Conservation (phyloP, 176 grass and related monocot species). For the Pontederia crassipes region DNA sequence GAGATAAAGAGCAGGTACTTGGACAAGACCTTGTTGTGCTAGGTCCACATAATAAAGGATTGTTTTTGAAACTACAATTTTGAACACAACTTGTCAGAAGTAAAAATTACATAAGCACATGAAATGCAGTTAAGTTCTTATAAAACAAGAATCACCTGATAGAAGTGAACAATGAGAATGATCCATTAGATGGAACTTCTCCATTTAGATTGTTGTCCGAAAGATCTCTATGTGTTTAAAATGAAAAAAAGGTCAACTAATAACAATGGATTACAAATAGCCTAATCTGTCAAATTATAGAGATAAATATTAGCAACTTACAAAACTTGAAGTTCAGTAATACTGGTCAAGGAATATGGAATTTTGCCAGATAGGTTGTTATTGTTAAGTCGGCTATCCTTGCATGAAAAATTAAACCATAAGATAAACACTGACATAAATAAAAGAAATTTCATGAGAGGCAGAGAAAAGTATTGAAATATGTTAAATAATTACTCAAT, state of each 20-base stretch:
- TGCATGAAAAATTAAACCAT: not conserved
- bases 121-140: not conserved
- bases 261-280: not conserved
- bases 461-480: no score
- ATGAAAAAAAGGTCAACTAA: not conserved
- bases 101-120: not conserved
- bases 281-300: not conserved
- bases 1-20: not conserved
- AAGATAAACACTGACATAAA: not conserved
- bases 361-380: not conserved
- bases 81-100: not conserved
- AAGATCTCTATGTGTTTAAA: not conserved
- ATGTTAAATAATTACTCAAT: no score
- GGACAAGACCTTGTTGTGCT: slow-evolving; percentile 4
- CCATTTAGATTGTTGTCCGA: slow-evolving; percentile 1
- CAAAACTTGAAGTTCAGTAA: slow-evolving; percentile 4
- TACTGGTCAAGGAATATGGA: slow-evolving; percentile 7
- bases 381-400: slow-evolving; percentile 13
- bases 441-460: not conserved
- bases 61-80: slow-evolving; percentile 6
- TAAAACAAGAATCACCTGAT: slow-evolving; percentile 3
- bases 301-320: not conserved
- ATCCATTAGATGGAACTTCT: slow-evolving; percentile 11
- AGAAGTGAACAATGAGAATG: slow-evolving; percentile 6
- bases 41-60: slow-evolving; percentile 5